Conservation (phyloP, 495 filamentous ascomycete genomes). For the Neurospora pannonica region DNA sequence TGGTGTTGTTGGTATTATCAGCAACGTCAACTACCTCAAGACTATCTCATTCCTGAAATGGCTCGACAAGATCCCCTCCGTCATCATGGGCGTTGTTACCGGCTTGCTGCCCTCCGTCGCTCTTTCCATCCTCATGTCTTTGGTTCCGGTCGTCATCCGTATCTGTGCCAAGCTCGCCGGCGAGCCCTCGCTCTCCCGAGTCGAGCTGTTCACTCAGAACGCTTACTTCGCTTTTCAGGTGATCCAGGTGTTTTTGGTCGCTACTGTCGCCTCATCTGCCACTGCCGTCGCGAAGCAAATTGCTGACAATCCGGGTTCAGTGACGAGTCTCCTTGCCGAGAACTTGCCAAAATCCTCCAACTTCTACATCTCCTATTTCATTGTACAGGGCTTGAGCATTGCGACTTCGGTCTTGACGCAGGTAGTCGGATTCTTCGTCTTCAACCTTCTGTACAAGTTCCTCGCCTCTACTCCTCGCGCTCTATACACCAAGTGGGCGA, state of each 20-base stretch:
- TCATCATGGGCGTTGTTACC: slow-evolving; percentile 72
- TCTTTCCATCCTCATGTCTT: slow-evolving; percentile 77
- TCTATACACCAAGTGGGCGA: slow-evolving; percentile 52
- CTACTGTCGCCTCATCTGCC: slow-evolving; percentile 70
- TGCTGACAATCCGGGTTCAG: slow-evolving; percentile 48
- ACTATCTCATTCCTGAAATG: slow-evolving; percentile 60
- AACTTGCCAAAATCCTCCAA: slow-evolving; percentile 78
- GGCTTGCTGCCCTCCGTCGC: slow-evolving; percentile 74
- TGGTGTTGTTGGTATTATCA: slow-evolving; percentile 74
- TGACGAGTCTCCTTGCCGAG: slow-evolving; percentile 56
- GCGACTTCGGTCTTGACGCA: slow-evolving; percentile 67
- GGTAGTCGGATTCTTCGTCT: slow-evolving; percentile 66
- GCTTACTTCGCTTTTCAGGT: slow-evolving; percentile 86
- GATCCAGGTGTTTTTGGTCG: slow-evolving; percentile 83
- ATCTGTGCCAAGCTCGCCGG: slow-evolving; percentile 66
- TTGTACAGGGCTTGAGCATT: slow-evolving; percentile 85
- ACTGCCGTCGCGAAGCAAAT: slow-evolving; percentile 57
- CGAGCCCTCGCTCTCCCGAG: slow-evolving; percentile 55
- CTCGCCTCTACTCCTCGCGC: slow-evolving; percentile 48
- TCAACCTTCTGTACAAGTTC: slow-evolving; percentile 64
- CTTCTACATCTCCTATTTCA: slow-evolving; percentile 93
- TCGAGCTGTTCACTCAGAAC: slow-evolving; percentile 73
- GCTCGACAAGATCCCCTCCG: slow-evolving; percentile 59
- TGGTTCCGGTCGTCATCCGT: slow-evolving; percentile 77
- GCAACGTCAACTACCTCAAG: slow-evolving; percentile 65